Evolutionary conservation across 2,329 filamentous ascomycete genomes (phyloP), one percentile per base, ranked within the genome.

Genomic region (Nemania sp.): DNA sequence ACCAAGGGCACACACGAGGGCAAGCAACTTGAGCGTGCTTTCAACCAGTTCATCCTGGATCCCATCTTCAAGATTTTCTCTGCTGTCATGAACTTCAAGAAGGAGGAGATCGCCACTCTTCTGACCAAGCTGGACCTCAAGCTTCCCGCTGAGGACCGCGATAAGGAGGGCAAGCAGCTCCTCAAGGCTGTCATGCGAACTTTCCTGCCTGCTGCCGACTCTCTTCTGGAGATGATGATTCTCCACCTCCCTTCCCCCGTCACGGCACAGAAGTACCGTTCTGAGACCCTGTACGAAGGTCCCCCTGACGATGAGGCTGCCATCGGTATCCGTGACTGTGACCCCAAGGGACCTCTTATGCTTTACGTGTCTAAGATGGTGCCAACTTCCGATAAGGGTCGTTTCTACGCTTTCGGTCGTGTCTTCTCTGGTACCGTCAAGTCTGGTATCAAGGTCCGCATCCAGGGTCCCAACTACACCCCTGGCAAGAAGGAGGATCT

Each of bases 321-420:
- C 81, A 89, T 96, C 75, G 91, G 87, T 85, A 97, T 99, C 85
- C 92, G 92, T 71, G 91, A 97, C 84, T 97, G 94, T 77, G 91
- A 99, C 77, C 84, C 93, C 78, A 96, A 96, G 83, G 94, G 85
- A 76, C 90, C 93, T 71, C 94, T 99, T 79, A 99, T 99, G 94
- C 84, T 97, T 68, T 99, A 99, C 89, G 92, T 99, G 77, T 99
- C 94, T 78, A 99, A 99, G 91, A 99, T 99, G 94, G 94, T 99
- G 73, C 94, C 94, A 72, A 99, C 94, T 68, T 95, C 91, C 70
- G 94, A 99, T 75, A 97, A 97, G 89, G 94, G 94, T 79, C 93
- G 94, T 81, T 99, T 99, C 91, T 99, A 97, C 82, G 94, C 94
- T 77, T 99, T 99, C 82, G 94, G 94, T 81, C 94, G 94, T 96